Evolutionary conservation across 1,284 basidiomycete species (phyloP).

Genomic region (Mycosarcoma maydis): DNA sequence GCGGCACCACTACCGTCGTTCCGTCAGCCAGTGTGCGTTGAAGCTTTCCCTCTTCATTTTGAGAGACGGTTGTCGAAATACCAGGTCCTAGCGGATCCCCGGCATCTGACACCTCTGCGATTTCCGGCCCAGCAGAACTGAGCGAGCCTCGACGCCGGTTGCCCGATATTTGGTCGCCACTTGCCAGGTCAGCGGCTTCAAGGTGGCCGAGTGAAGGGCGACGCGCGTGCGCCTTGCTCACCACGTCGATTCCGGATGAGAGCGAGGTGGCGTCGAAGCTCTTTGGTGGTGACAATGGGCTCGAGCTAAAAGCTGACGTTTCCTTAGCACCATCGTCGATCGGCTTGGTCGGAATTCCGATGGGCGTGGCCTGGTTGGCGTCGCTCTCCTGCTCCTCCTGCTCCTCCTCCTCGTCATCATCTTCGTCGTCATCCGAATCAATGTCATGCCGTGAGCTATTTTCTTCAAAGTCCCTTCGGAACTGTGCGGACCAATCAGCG

Average conservation of each 20-base stretch:
- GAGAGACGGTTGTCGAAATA: conserved; percentile 34
- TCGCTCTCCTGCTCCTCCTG: conserved; percentile 30
- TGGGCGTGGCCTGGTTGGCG: conserved; percentile 1
- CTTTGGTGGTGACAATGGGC: conserved; percentile 15
- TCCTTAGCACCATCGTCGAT: conserved; percentile 9
- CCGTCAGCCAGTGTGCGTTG: conserved; percentile 59
- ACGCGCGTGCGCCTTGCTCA: conserved; percentile 42
- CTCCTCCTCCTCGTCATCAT: conserved; percentile 29
- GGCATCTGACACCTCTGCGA: conserved; percentile 33
- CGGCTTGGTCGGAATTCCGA: conserved; percentile 4
- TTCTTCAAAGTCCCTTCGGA: conserved; percentile 48
- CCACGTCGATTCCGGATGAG: conserved; percentile 16
- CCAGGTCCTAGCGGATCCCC: conserved; percentile 54
- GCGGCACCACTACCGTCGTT: conserved; percentile 56
- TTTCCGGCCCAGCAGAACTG: conserved; percentile 27
- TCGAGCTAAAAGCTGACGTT: conserved; percentile 35
- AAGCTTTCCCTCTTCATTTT: conserved; percentile 52
- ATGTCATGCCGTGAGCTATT: conserved; percentile 31
- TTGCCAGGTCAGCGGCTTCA: conserved; percentile 19
- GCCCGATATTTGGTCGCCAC: background rate
- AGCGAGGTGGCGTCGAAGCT: conserved; percentile 7
- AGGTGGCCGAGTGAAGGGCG: conserved; percentile 45
- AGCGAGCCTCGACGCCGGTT: conserved; percentile 24
- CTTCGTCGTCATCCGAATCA: conserved; percentile 51
- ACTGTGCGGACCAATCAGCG: conserved; percentile 65